Evolutionary conservation across 176 grass and related monocot species (phyloP), one percentile per base, ranked within the genome.

Genomic region (Triticum monococcum): DNA sequence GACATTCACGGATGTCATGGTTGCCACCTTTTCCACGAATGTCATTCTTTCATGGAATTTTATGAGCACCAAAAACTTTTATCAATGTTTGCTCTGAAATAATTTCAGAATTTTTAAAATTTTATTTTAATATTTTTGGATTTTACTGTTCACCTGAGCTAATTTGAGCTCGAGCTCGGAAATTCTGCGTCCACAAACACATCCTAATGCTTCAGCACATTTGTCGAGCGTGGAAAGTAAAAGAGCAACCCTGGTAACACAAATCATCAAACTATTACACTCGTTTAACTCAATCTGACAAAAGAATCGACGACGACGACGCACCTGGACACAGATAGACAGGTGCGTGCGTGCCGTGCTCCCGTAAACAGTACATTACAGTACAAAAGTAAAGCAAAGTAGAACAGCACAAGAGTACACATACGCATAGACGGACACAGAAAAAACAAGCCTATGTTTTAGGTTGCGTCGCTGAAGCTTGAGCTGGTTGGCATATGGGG

Each of bases 281-380:
- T 16, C 35, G 59, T 46, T 43, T n/a, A 75, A 75, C 43, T 75
- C 70, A 50, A 71, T 71, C 65, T 26, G 73, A 78, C 73, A 84
- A 68, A 78, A 83, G 36, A 88, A 88, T 78, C 48, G 54, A 83
- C 35, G 43, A 46, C 38, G 38, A 41, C 10, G 41, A 12, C 41
- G 41, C 41, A 43, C 85, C 40, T 30, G 17, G n/a, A 79, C 8
- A 64, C 24, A 28, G n/a, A 79, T 62, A 28, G 57, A 43, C 45
- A 68, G 79, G 86, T 60, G 46, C 73, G 86, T 59, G 32, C 43
- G 16, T 54, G 45, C 26, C 28, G 43, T 59, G 46, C 80, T 18
- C 23, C 79, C 64, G 79, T 68, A n/a, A 35, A 80, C 24, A 56
- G 22, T 75, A 52, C 14, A 75, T 23, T 67, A 65, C 31, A 56